Percentiles rank a stretch among this genome's conserved stretches.
Conservation (phyloP, 306 rosid genomes). For the Hylodesmum podocarpum region DNA sequence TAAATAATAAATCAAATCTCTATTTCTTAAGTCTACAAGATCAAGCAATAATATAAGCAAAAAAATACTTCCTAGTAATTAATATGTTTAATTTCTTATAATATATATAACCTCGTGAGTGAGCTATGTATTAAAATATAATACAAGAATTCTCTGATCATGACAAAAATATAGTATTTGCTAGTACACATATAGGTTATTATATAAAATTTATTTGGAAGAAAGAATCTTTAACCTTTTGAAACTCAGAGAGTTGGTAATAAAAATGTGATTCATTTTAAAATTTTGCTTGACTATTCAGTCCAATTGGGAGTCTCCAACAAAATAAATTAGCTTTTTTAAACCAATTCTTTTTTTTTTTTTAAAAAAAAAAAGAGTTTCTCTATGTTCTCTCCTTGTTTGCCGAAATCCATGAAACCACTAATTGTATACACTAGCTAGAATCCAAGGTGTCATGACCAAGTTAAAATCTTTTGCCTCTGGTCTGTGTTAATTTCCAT, state of each 20-base stretch:
- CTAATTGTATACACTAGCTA: not conserved
- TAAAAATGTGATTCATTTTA: not conserved
- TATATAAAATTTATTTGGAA: not conserved
- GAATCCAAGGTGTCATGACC: conserved; percentile 33
- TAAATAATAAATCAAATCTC: conserved; percentile 3
- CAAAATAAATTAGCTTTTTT: not conserved
- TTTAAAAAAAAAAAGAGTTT: not conserved
- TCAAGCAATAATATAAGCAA: not conserved
- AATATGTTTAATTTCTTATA: conserved; percentile 6
- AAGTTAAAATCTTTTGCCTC: not conserved
- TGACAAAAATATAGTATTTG: not conserved
- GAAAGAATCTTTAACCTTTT: conserved; percentile 31
- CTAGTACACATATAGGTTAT: not conserved
- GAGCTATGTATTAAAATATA: not conserved
- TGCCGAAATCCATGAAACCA: conserved; percentile 21
- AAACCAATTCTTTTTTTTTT: too few relatives aligned
- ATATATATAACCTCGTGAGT: not conserved
- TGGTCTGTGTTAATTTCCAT: conserved; percentile 26
- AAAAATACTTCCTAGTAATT: not conserved
- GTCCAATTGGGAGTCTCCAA: conserved; percentile 33
- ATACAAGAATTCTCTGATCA: conserved; percentile 19
- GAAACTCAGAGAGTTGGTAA: conserved; percentile 24
- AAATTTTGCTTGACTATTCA: conserved; percentile 22
- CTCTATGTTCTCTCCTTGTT: not conserved
- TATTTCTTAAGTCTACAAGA: not conserved